These are phyloP conservation scores for Angophora floribunda DNA, from an alignment of 345 rosid genomes.

Conservation along the genomic window DNA sequence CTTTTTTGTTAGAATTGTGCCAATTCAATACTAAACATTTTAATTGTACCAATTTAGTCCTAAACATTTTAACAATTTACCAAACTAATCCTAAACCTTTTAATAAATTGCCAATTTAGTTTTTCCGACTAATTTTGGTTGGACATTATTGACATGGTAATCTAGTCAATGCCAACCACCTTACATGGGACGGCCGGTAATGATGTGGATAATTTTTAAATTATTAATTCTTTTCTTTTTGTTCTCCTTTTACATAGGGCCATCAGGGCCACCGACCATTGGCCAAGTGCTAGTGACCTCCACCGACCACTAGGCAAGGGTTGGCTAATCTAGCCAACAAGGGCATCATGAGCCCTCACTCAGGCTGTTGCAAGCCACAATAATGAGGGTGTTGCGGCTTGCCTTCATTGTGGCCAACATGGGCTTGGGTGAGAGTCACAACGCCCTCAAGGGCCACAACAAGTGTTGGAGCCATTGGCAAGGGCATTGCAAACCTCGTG, in stretches of 20 bases:
- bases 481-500: no score
- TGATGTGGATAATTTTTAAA: accelerated
- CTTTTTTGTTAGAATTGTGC: background rate
- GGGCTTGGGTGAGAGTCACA: accelerated
- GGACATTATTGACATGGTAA: accelerated
- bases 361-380: no score
- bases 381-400: no score
- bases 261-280: accelerated
- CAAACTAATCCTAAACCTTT: no score
- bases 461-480: no score
- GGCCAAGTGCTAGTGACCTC: background rate
- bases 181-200: accelerated
- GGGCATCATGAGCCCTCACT: no score
- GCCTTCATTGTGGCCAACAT: background rate
- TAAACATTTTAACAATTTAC: accelerated
- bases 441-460: accelerated
- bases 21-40: no score
- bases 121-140: no score
- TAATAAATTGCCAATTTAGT: background rate
- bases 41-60: no score
- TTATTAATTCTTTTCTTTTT: no score
- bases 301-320: background rate
- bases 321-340: no score
- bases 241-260: background rate
- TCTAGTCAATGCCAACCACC: accelerated